Evolutionary conservation across 2,329 filamentous ascomycete species (phyloP).

Genomic region (Aureobasidium pullulans): DNA sequence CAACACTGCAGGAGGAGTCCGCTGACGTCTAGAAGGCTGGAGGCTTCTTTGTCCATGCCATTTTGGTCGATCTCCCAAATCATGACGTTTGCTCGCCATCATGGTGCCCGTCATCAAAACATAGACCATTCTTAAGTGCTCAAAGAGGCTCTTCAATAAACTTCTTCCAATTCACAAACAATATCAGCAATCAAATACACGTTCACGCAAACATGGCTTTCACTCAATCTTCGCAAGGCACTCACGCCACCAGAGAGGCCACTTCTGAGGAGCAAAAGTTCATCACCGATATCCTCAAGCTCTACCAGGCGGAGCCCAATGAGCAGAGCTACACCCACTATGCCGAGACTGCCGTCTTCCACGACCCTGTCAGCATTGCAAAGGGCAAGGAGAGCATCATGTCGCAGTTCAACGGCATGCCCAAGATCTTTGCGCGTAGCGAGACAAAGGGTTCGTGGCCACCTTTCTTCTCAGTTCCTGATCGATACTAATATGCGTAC

Average conservation of each 20-base stretch:
- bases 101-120: not conserved
- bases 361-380: conserved; percentile 24
- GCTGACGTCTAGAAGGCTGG: conserved; percentile 2
- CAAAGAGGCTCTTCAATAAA: not conserved
- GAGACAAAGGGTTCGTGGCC: conserved; percentile 17
- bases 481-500: not conserved
- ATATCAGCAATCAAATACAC: not conserved
- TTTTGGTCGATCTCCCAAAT: not conserved
- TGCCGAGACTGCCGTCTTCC: conserved; percentile 21
- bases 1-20: not conserved
- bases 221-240: conserved; percentile 6
- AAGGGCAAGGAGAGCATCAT: conserved; percentile 22
- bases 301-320: conserved; percentile 20
- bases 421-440: conserved; percentile 21
- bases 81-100: not conserved
- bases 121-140: not conserved
- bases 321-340: conserved; percentile 22
- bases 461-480: not conserved
- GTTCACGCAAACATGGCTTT: not conserved
- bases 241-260: not conserved
- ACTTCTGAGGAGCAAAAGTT: conserved; percentile 14
- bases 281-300: conserved; percentile 21
- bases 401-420: conserved; percentile 25
- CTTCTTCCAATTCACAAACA: not conserved
- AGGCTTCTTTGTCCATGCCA: not conserved